Conservation (phyloP, 140 eudicot genomes). For the Cichorium intybus region DNA sequence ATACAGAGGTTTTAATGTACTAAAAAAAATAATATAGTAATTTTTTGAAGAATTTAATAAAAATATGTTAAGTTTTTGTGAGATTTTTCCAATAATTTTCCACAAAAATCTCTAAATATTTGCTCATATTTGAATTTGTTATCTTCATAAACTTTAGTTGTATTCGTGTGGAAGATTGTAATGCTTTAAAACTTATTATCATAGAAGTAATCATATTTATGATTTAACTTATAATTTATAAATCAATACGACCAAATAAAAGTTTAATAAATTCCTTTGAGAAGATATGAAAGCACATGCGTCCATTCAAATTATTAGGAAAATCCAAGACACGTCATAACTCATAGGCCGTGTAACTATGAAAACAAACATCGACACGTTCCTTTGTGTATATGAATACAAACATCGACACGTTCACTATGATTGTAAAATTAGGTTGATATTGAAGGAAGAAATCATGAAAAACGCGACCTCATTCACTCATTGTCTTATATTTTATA, state of each 20-base stretch:
- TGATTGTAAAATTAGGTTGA: neutral
- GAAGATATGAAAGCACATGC: neutral
- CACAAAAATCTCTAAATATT: too few species aligned
- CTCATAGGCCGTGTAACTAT: neutral
- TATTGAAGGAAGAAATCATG: neutral
- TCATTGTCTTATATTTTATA: neutral
- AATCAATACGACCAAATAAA: too few species aligned
- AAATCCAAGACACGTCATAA: neutral
- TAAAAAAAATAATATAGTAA: too few species aligned
- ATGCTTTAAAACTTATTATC: neutral
- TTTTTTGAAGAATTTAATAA: too few species aligned
- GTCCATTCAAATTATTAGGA: neutral
- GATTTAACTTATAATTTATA: too few species aligned
- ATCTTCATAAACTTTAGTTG: neutral
- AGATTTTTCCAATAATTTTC: too few species aligned
- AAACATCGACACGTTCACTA: neutral
- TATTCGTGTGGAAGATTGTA: neutral
- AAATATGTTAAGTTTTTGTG: too few species aligned
- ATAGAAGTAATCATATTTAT: too few species aligned
- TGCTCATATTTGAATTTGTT: too few species aligned
- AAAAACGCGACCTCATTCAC: too few species aligned
- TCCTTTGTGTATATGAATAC: neutral
- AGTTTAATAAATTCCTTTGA: too few species aligned
- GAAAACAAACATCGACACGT: neutral
- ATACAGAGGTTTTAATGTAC: too few species aligned